Percentiles rank a stretch among this genome's conserved stretches.
Evolutionary conservation across 345 rosid species (phyloP).

Genomic region (Pistacia integerrima): DNA sequence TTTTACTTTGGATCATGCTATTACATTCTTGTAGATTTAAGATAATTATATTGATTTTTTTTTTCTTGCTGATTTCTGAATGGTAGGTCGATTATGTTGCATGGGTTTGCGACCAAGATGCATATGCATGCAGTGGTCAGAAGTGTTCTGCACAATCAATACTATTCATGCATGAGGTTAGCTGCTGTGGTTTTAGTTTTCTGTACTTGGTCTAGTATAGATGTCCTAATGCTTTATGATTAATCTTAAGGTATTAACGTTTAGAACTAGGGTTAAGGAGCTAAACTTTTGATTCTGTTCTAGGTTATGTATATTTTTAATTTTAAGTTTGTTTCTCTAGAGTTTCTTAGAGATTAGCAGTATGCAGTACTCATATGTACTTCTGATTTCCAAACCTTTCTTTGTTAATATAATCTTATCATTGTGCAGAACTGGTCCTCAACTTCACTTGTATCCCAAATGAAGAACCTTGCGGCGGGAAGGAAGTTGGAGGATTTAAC

Average conservation of each 20-base stretch:
- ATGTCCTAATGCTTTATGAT: not conserved
- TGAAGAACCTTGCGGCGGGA: conserved; percentile 83
- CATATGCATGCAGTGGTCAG: conserved; percentile 98
- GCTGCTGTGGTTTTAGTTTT: conserved; percentile 21
- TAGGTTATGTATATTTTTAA: not conserved
- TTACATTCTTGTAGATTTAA: conserved; percentile 6
- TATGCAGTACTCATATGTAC: not conserved
- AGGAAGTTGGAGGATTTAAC: conserved; percentile 91
- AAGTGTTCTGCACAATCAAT: conserved; percentile 98
- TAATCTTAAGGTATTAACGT: not conserved
- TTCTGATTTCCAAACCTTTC: not conserved
- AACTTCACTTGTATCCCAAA: conserved; percentile 59
- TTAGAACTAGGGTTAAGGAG: not conserved
- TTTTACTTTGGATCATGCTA: not conserved
- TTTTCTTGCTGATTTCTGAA: conserved; percentile 17
- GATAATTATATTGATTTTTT: conserved; percentile 11
- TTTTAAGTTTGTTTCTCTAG: not conserved
- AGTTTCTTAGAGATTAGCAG: not conserved
- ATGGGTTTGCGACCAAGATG: conserved; percentile 99
- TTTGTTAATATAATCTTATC: conserved; percentile 8
- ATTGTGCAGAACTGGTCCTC: conserved; percentile 74
- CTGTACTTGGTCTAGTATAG: not conserved
- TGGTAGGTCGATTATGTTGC: conserved; percentile 91
- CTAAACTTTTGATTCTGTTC: not conserved
- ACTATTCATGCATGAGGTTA: conserved; percentile 92